Evolutionary conservation across 495 filamentous ascomycete species (phyloP), one percentile per base, ranked within the genome.

Genomic region (Trichoderma asperelloides): DNA sequence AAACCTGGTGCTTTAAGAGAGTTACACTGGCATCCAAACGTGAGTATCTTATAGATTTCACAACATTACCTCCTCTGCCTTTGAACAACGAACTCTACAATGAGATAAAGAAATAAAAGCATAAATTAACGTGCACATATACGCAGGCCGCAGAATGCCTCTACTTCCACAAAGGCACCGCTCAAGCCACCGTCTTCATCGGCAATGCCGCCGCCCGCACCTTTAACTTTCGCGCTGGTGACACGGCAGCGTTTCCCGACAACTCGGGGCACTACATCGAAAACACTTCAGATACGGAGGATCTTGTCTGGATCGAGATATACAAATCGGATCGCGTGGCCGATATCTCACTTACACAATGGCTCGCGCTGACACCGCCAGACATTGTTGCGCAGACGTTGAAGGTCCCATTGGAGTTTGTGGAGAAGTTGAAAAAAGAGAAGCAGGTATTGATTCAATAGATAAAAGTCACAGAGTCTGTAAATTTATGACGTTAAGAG

Each of bases 1-100:
- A 77, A 88, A 74, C 87, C 88, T 0, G 80, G 79, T 63, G 86
- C 80, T 16, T 72, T 89, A 55, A 78, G 87, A 45, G 86, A 89
- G 76, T 74, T 89, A 65, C 87, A 89, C 70, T 89, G 86, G 87
- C 86, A 88, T 74, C 86, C 86, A n/a, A 88, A 86, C 69, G 85
- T 86, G 72, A 74, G 80, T 72, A 16, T 16, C 21, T 27, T 41
- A 9, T 33, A 28, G 3, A 40, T 6, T 67, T 11, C 28, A 11
- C 21, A 37, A 37, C 33, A 37, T 37, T 37, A 37, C 33, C 33
- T 37, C 9, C 41, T 40, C 49, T 27, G 2, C 13, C 28, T 67
- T 23, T n/a, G 33, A 47, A 47, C 43, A 47, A 5, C 64, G 6
- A 27, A 3, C 45, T 16, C 30, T 43, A 12, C 6, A 57, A n/a